These are phyloP conservation scores for Cercospora berteroae DNA, from an alignment of 2,329 filamentous ascomycete species.

Conservation along the genomic window DNA sequence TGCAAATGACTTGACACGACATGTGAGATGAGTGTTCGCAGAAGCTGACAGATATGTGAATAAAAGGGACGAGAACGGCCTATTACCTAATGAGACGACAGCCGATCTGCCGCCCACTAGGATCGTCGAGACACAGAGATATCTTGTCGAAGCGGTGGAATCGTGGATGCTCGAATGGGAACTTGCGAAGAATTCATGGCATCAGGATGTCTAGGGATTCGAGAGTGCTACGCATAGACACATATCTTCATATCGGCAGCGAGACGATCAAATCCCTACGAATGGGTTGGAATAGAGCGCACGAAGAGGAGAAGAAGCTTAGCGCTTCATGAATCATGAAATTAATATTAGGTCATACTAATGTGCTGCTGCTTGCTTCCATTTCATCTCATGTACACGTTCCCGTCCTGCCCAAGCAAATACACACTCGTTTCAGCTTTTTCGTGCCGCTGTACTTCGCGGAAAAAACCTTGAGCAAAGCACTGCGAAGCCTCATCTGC, in stretches of 20 bases:
- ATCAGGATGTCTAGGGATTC: neutral
- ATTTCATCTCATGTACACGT: neutral
- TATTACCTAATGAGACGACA: constrained; percentile 63
- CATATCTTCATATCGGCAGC: neutral
- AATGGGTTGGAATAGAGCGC: too few relatives aligned
- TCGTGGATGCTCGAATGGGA: constrained; percentile 66
- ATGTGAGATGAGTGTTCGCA: neutral
- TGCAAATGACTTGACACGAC: neutral
- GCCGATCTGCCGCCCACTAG: constrained; percentile 57
- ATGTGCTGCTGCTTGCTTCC: neutral
- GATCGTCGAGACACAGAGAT: constrained; percentile 58
- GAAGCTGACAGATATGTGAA: neutral
- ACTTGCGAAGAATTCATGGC: constrained; percentile 1
- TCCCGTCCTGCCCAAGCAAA: neutral
- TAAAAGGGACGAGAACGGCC: constrained; percentile 31
- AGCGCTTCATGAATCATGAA: too few relatives aligned
- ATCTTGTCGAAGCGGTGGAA: constrained; percentile 61
- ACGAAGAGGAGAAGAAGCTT: too few relatives aligned
- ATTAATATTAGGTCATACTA: too few relatives aligned
- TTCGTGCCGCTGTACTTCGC: neutral
- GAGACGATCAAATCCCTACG: too few relatives aligned
- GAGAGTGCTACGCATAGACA: neutral
- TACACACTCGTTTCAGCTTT: neutral
- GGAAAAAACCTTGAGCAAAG: too few relatives aligned
- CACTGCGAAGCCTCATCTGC: neutral